Conservation (phyloP, 352 stramenopile species). For the Pythium volutum region DNA sequence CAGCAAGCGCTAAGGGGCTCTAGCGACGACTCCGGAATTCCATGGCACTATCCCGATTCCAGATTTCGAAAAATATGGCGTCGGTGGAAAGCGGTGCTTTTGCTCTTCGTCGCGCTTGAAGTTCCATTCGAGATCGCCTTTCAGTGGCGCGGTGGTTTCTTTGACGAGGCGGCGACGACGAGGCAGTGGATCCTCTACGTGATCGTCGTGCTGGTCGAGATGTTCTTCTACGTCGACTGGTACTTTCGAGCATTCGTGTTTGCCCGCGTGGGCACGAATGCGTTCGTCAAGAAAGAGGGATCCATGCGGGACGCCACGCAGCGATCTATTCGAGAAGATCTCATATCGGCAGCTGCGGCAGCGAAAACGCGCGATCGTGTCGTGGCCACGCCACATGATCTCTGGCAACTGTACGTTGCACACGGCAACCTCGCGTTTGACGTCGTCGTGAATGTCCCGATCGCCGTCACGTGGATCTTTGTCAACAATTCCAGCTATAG, state of each 20-base stretch:
- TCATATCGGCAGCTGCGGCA: conserved; percentile 4
- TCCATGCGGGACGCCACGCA: conserved; percentile 6
- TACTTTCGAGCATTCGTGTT: conserved; percentile 45
- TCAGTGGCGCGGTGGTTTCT: conserved; percentile 18
- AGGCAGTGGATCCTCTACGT: conserved; percentile 36
- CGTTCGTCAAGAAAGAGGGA: conserved; percentile 1
- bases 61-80: conserved; percentile 16
- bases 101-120: conserved; percentile 21
- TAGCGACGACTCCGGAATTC: neutral
- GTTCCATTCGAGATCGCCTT: conserved; percentile 22
- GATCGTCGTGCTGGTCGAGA: conserved; percentile 32
- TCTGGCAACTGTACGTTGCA: conserved; percentile 33
- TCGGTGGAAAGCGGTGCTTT: conserved; percentile 5
- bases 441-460: conserved; percentile 29
- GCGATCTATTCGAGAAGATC: conserved; percentile 12
- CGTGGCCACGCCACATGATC: conserved; percentile 10
- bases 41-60: conserved; percentile 10
- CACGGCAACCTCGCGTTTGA: conserved; percentile 36
- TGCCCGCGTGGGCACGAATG: conserved; percentile 17
- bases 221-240: conserved; percentile 62
- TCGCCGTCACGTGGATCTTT: conserved; percentile 53
- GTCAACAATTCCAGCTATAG: conserved; percentile 39
- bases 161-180: conserved; percentile 22
- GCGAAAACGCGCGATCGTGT: conserved; percentile 11
- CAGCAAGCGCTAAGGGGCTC: conserved; percentile 1